Base-by-base conservation (phyloP, 352 stramenopile species). In the Phytophthora sansomeana region DNA sequence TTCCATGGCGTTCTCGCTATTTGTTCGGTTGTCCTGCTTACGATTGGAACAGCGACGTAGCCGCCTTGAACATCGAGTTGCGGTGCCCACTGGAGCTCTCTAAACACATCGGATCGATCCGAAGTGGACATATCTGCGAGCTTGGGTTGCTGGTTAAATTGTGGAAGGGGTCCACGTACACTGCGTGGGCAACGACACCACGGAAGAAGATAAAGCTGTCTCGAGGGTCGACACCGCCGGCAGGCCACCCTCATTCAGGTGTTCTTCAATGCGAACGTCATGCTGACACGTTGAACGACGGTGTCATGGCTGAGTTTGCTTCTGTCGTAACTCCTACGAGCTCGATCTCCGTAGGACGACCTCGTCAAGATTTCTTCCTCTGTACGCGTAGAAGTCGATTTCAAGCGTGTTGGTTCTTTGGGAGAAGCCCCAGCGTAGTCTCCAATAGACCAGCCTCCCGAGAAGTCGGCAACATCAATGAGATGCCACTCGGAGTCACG, bases 401-500 rank as follows among this genome's bases (percentile, higher is more conserved):
- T 54, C 43, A 16, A 63, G 43, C 32, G 14, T 13, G 9, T 39
- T 16, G 11, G 33, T 26, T n/a, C 21, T 19, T 13, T 48, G 14
- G 6, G 50, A 48, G 55, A 63, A 63, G 19, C 49, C 19, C 32
- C 55, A 24, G 14, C 35, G 17, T 63, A 55, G 55, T 63, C 55
- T 19, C 55, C 44, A 29, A 63, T 48, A 13, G 32, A 47, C 55
- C 55, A 63, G 3, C 33, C 26, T 14, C 42, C 43, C 8, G 43
- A 29, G 43, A 29, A 35, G 17, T 30, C 16, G 36, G 62, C 41
- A 41, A 54, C 57, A 52, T 76, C 11, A 60, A 70, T 24, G 65
- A 60, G 11, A 69, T 30, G n/a, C 70, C 74, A 32, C 71, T 61
- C 0, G 69, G 73, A 17, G 74, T 68, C 33, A 58, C 60, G 8